phyloP scores from a whole-genome alignment of 2,329 filamentous ascomycete species.

The Colletotrichum sp. region DNA sequence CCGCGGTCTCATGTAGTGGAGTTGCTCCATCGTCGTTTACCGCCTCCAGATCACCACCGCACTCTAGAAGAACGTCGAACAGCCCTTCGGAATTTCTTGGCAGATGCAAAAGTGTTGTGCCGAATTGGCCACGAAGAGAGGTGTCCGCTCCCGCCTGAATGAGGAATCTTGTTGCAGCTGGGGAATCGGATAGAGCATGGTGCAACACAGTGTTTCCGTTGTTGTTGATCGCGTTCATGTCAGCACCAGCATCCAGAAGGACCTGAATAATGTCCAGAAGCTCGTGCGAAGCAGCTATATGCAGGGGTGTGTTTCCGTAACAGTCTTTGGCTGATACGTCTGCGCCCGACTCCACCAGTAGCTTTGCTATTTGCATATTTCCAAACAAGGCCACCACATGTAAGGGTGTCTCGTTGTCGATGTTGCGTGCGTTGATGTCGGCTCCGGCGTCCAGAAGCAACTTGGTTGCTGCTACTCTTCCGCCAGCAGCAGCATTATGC shows the following conservation, averaged over 20 bases:
- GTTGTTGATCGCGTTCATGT: not conserved
- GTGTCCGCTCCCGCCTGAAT: not conserved
- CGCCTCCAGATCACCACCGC: not conserved
- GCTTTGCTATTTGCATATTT: not conserved
- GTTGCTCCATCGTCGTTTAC: not conserved
- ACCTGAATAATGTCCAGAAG: not conserved
- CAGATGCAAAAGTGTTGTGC: not conserved
- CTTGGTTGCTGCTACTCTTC: not conserved
- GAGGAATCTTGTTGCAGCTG: not conserved
- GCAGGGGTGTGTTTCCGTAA: not conserved
- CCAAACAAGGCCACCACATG: not conserved
- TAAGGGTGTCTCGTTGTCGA: not conserved
- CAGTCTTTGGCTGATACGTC: not conserved
- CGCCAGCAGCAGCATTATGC: not conserved
- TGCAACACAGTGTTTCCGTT: not conserved
- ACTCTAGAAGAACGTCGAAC: not conserved
- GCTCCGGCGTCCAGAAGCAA: not conserved
- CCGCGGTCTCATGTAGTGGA: not conserved
- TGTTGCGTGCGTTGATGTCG: not conserved
- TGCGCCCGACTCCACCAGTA: not conserved
- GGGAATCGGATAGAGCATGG: not conserved
- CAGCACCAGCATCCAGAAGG: not conserved
- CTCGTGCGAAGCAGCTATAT: not conserved
- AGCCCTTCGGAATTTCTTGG: not conserved
- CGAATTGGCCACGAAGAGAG: not conserved